These are phyloP conservation scores for Lepidopterella palustris DNA, from an alignment of 495 filamentous ascomycete species.

Conservation along the genomic window DNA sequence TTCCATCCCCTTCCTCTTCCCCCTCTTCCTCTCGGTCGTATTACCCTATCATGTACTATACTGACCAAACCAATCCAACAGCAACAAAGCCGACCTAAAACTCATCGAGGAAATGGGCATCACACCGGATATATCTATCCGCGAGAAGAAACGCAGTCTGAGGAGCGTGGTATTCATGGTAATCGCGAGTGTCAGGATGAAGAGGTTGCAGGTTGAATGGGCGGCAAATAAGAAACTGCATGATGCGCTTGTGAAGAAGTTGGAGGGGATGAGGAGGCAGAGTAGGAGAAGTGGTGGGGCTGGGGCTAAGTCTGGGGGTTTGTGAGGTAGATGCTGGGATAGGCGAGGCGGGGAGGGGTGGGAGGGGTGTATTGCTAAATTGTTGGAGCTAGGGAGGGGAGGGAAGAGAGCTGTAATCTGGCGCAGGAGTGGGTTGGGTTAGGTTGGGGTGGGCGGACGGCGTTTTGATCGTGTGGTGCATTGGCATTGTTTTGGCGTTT, in stretches of 20 bases:
- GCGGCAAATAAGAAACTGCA: conserved; percentile 32
- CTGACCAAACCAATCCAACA: conserved; percentile 39
- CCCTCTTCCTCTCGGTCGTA: background rate
- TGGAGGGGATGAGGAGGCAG: conserved; percentile 24
- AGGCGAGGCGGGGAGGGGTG: too few relatives aligned
- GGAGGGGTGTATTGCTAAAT: too few relatives aligned
- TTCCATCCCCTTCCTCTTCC: background rate
- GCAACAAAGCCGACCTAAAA: conserved; percentile 84
- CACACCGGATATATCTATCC: conserved; percentile 41
- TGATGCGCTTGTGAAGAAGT: conserved; percentile 29
- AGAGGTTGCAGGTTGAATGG: conserved; percentile 46
- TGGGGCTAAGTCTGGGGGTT: background rate
- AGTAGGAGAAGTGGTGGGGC: conserved; percentile 1
- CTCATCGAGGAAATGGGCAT: conserved; percentile 77
- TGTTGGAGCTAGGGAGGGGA: too few relatives aligned
- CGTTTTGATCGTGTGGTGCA: too few relatives aligned
- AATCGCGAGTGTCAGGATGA: conserved; percentile 51
- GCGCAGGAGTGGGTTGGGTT: too few relatives aligned
- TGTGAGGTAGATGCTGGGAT: too few relatives aligned
- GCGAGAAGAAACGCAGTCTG: conserved; percentile 40
- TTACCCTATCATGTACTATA: too few relatives aligned
- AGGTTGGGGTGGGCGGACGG: too few relatives aligned
- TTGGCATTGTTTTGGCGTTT: too few relatives aligned
- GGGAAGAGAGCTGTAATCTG: too few relatives aligned
- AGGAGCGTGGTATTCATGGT: conserved; percentile 48